These are phyloP conservation scores for Euclidium syriacum DNA, from an alignment of 345 rosid species.

Conservation along the genomic window DNA sequence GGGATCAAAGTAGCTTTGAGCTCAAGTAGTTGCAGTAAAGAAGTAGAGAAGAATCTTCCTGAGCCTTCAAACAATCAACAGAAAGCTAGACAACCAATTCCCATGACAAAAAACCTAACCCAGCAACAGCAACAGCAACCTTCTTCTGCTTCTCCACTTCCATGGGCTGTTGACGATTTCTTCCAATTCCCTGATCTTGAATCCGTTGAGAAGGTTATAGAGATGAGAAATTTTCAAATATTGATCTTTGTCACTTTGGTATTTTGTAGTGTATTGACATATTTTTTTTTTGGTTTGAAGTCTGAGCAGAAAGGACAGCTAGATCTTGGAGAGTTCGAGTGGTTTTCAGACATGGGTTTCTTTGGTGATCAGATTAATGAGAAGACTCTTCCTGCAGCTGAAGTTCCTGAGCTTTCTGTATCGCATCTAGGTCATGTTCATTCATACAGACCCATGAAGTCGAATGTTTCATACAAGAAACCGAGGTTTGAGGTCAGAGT, in stretches of 20 bases:
- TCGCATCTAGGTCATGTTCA: conserved; percentile 29
- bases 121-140: conserved; percentile 44
- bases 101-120: conserved; percentile 35
- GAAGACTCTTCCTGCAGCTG: conserved; percentile 67
- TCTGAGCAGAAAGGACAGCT: conserved; percentile 64
- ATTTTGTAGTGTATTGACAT: not conserved
- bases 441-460: conserved; percentile 47
- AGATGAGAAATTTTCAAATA: not conserved
- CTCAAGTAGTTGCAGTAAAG: conserved; percentile 52
- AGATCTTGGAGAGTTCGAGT: conserved; percentile 73
- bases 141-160: conserved; percentile 34
- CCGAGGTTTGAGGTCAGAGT: conserved; percentile 56
- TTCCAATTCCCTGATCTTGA: conserved; percentile 63
- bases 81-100: conserved; percentile 37
- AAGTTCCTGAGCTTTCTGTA: conserved; percentile 81
- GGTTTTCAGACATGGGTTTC: conserved; percentile 75
- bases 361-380: conserved; percentile 56
- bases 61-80: conserved; percentile 59
- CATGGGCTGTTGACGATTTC: conserved; percentile 80
- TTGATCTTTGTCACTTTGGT: not conserved
- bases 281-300: not conserved
- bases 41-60: conserved; percentile 33
- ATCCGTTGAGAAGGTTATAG: conserved; percentile 62
- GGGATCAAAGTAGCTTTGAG: conserved; percentile 81
- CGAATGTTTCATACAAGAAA: conserved; percentile 57